phyloP scores from a whole-genome alignment of 78 protist species.

The Dictyostelium brefeldianum region DNA sequence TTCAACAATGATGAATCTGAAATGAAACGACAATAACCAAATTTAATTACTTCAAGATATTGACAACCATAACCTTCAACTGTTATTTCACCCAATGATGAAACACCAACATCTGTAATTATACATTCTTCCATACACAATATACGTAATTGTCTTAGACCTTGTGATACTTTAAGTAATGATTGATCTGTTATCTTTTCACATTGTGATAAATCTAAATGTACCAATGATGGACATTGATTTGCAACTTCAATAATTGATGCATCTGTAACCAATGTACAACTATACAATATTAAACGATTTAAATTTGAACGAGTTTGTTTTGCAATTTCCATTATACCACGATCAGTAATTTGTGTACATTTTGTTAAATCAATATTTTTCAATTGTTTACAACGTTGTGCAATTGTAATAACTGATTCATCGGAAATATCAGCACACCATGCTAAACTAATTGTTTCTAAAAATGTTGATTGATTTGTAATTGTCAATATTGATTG shows the following conservation, averaged over 20 bases:
- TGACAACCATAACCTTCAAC: conserved; percentile 45
- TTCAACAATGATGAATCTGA: conserved; percentile 39
- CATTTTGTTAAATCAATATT: conserved; percentile 66
- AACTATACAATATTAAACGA: conserved; percentile 39
- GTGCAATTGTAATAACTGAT: conserved; percentile 33
- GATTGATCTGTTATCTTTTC: conserved; percentile 58
- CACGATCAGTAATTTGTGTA: conserved; percentile 39
- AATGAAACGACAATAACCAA: conserved; percentile 67
- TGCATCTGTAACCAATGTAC: conserved; percentile 45
- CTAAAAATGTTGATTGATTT: conserved; percentile 24
- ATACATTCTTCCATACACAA: conserved; percentile 74
- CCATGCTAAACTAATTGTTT: conserved; percentile 46
- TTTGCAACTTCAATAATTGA: conserved; percentile 57
- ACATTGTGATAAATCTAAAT: conserved; percentile 55
- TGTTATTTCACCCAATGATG: conserved; percentile 24
- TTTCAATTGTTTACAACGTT: conserved; percentile 26
- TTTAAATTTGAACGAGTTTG: background rate
- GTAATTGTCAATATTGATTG: conserved; percentile 20
- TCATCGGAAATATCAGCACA: conserved; percentile 72
- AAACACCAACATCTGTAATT: conserved; percentile 53
- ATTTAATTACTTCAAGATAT: conserved; percentile 46
- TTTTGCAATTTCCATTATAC: conserved; percentile 44
- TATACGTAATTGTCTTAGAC: conserved; percentile 17
- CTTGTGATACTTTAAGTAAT: conserved; percentile 37
- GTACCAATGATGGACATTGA: conserved; percentile 26